phyloP scores from a whole-genome alignment of 2,329 filamentous ascomycete species.

The Escovopsis sp. region DNA sequence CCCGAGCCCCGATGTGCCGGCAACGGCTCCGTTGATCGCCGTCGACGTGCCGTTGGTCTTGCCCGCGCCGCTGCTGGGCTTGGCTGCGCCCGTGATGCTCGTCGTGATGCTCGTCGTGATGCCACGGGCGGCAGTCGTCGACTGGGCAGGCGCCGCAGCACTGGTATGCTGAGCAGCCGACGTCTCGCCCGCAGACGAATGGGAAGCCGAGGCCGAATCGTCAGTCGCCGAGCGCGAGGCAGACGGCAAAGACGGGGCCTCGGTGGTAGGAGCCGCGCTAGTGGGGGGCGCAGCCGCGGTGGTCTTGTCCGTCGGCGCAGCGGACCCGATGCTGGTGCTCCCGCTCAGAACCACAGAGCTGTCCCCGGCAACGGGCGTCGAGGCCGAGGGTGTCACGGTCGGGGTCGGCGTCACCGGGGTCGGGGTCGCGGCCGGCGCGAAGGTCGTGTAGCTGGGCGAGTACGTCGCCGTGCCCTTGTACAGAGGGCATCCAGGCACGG shows the following conservation, averaged over 20 bases:
- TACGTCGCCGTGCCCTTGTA: conserved; percentile 42
- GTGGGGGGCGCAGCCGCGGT: background rate
- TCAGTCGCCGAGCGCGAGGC: conserved; percentile 1
- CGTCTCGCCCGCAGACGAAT: background rate
- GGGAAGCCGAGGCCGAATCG: background rate
- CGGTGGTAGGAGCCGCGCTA: no score
- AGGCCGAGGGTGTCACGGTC: background rate
- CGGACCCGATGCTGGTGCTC: background rate
- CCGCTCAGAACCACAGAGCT: background rate
- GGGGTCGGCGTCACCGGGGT: conserved; percentile 3
- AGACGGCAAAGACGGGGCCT: background rate
- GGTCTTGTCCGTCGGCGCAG: background rate
- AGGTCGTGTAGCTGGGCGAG: conserved; percentile 32
- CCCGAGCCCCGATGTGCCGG: conserved; percentile 10
- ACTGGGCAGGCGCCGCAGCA: background rate
- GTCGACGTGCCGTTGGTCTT: conserved; percentile 1
- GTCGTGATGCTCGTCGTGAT: background rate
- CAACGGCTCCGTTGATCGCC: background rate
- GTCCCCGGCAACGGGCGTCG: conserved; percentile 4
- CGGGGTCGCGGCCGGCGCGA: conserved; percentile 7
- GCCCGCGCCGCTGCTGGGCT: background rate
- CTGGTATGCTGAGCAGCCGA: background rate
- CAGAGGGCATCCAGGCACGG: conserved; percentile 41
- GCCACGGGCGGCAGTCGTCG: background rate
- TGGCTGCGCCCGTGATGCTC: background rate